Evolutionary conservation across 371 early-diverging fungal genomes (phyloP).

Genomic region (Saksenaea vasiformis): DNA sequence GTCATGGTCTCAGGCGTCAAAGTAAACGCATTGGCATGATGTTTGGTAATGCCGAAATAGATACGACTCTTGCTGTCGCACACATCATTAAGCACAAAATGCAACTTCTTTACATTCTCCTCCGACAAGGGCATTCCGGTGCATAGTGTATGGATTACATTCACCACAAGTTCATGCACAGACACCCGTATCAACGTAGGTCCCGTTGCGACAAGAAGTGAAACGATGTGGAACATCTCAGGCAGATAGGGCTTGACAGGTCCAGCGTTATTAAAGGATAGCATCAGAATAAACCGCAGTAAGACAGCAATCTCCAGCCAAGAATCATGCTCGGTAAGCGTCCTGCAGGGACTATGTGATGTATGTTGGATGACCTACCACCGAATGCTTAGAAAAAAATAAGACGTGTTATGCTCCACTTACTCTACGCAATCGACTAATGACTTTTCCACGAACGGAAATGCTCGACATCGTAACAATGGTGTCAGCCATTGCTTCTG

Average conservation of each 20-base stretch:
- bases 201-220: constrained; percentile 82
- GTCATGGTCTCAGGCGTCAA: constrained; percentile 64
- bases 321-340: constrained; percentile 75
- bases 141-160: constrained; percentile 86
- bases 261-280: constrained; percentile 83
- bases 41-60: constrained; percentile 79
- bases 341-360: constrained; percentile 68
- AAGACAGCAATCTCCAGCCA: constrained; percentile 91
- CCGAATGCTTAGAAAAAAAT: neutral
- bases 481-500: constrained; percentile 86
- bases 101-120: constrained; percentile 60
- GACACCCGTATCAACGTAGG: constrained; percentile 82
- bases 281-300: constrained; percentile 82
- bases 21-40: constrained; percentile 73
- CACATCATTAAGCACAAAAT: constrained; percentile 65
- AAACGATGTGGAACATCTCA: constrained; percentile 84
- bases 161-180: constrained; percentile 90
- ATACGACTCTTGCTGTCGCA: constrained; percentile 79
- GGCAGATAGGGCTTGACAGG: constrained; percentile 74
- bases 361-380: constrained; percentile 63
- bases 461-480: constrained; percentile 80
- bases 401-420: neutral
- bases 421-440: constrained; percentile 77
- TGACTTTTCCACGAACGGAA: constrained; percentile 81
- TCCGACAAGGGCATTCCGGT: constrained; percentile 66